Percentiles rank a stretch among this genome's conserved stretches.
Evolutionary conservation across 1,139 yeast species (phyloP).

Genomic region (Geotrichum histeridarum): DNA sequence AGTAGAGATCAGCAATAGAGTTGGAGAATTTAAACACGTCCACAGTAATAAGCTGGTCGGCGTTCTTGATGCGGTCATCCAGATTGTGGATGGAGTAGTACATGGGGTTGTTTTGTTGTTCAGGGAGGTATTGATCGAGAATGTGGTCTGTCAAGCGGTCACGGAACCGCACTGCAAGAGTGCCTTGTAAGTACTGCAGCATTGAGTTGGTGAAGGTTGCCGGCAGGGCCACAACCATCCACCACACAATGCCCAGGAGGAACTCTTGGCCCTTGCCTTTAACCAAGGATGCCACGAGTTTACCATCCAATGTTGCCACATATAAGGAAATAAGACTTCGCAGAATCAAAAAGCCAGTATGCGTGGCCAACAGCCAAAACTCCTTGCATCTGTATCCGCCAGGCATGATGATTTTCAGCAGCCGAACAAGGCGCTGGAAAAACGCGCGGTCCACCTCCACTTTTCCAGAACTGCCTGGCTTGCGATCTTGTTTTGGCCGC

Average conservation of each 20-base stretch:
- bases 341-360: constrained; percentile 56
- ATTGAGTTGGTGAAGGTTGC: constrained; percentile 77
- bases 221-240: constrained; percentile 86
- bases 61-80: constrained; percentile 60
- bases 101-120: constrained; percentile 42
- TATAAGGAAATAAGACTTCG: constrained; percentile 74
- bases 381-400: constrained; percentile 35
- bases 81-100: constrained; percentile 55
- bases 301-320: constrained; percentile 85
- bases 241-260: constrained; percentile 56
- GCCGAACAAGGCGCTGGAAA: constrained; percentile 29
- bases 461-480: constrained; percentile 15
- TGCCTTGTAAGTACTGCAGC: constrained; percentile 64
- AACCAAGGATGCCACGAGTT: constrained; percentile 75
- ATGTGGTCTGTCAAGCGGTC: constrained; percentile 59
- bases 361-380: constrained; percentile 46
- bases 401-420: constrained; percentile 38
- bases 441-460: constrained; percentile 38
- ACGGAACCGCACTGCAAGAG: constrained; percentile 62
- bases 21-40: constrained; percentile 72
- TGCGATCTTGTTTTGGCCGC: constrained; percentile 13
- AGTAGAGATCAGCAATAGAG: constrained; percentile 70
- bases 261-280: constrained; percentile 64
- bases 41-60: constrained; percentile 77
- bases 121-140: constrained; percentile 62